Conservation (phyloP, 768 basidiomycete species). For the Phaeotremella skinneri region DNA sequence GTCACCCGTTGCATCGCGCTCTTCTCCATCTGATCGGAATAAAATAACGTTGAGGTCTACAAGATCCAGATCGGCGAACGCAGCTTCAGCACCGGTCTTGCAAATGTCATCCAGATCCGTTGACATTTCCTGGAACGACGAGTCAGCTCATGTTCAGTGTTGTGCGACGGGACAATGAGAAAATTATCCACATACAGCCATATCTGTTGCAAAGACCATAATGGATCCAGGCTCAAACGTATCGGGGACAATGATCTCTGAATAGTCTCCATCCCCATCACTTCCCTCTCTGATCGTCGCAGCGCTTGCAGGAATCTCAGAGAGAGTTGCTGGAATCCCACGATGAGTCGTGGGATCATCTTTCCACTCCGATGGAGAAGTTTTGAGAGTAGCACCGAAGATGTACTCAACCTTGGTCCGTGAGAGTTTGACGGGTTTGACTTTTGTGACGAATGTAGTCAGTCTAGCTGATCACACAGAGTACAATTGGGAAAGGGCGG, state of each 20-base stretch:
- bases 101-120: conserved; percentile 71
- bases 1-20: conserved; percentile 73
- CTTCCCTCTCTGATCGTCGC: conserved; percentile 62
- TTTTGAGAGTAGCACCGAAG: conserved; percentile 70
- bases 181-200: conserved; percentile 54
- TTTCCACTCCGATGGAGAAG: conserved; percentile 61
- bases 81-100: conserved; percentile 65
- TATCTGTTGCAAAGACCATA: conserved; percentile 84
- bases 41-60: conserved; percentile 85
- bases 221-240: conserved; percentile 93
- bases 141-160: not conserved
- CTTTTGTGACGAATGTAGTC: conserved; percentile 53
- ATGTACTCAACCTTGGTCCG: conserved; percentile 77
- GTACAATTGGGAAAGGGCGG: not conserved
- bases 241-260: conserved; percentile 79
- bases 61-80: conserved; percentile 69
- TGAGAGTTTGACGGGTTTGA: conserved; percentile 77
- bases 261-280: conserved; percentile 68
- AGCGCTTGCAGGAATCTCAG: conserved; percentile 58
- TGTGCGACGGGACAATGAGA: not conserved
- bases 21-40: conserved; percentile 86
- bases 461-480: not conserved
- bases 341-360: conserved; percentile 60
- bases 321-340: conserved; percentile 70
- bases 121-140: conserved; percentile 58